Base-by-base conservation (phyloP, 805 yeast species). In the Candida parachauliodes region DNA sequence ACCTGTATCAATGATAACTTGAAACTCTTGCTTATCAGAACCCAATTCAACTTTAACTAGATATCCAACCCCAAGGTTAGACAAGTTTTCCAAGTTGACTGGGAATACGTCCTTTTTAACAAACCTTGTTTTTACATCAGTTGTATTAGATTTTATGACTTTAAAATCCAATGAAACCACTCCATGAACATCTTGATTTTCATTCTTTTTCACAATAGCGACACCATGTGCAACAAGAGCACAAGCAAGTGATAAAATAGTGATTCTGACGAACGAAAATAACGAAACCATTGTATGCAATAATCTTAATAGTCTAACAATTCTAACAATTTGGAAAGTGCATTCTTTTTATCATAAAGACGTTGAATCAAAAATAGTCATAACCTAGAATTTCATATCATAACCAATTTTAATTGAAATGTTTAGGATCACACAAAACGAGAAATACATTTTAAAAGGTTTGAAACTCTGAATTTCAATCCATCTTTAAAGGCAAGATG, bases 1-100 rank as follows among this genome's bases (percentile, higher is more conserved):
- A 4, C 59, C 60, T 14, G 58, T 54, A 33, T 55, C 59, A 28
- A 54, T 28, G 30, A 41, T 37, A 11, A 47, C 52, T 7, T 40
- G 40, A 25, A 54, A 41, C 11, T 46, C 48, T 28, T 45, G 45
- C 7, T 32, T 32, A 22, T 42, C 36, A 21, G 52, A 46, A 20
- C 50, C 50, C 21, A 42, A 40, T 20, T 46, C 32, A 26, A 62
- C 34, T 8, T 46, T 39, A 5, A 17, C 9, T 8, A 21, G 9
- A 21, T 21, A 21, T 21, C 10, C 9, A 21, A 10, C 10, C 10
- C 10, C 9, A 21, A 10, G 7, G 24, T 21, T 21, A 10, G 7
- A 8, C 24, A 21, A 21, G 18, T 35, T 35, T 11, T 21, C 9
- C 10, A 21, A 21, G 10, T 7, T 7, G 7, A 21, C 24, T 8